Evolutionary conservation across 2,329 filamentous ascomycete genomes (phyloP), one percentile per base, ranked within the genome.

Genomic region (Leptographium galeiforme): DNA sequence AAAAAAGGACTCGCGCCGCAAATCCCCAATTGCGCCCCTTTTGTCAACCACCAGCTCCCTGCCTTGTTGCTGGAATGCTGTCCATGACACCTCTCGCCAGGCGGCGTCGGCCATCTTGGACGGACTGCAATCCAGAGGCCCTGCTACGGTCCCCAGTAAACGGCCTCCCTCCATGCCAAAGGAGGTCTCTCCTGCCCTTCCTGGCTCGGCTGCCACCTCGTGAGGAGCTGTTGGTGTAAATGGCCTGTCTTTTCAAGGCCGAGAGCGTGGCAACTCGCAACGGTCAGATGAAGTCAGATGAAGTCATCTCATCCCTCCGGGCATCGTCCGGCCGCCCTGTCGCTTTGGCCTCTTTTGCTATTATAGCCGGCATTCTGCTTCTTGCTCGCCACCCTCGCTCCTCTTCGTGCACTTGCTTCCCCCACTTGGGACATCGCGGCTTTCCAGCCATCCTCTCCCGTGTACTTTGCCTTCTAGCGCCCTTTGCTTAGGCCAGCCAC

Each of bases 81-180:
- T 16, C 18, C 16, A n/a, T 16, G 38, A 2, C 32, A 11, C 8
- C 33, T 34, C 34, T 36, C 11, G 8, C 6, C 16, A 18, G 45
- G 19, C 19, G 4, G 36, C 8, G 18, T 48, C 18, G 33, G 8
- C 16, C 8, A 11, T 32, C 45, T 36, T 16, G 8, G 8, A 48
- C 34, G 18, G 14, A 39, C 30, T 49, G 36, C 47, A 49, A 39
- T 39, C 47, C 47, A 49, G 47, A 25, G 45, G 13, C 16, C 30
- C 45, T 18, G 45, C 39, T 36, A 18, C 13, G 30, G 8, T 10
- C 36, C 34, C 14, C 16, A 32, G 30, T 18, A 41, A 38, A 51
- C 30, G 30, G 16, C n/a, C 39, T 51, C 49, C 49, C 49, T 51
- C 49, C 49, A 51, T 51, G 49, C 49, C 49, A 51, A 25, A 50